These are phyloP conservation scores for Nicotiana paniculata DNA, from an alignment of 257 asterid species.

Conservation along the genomic window DNA sequence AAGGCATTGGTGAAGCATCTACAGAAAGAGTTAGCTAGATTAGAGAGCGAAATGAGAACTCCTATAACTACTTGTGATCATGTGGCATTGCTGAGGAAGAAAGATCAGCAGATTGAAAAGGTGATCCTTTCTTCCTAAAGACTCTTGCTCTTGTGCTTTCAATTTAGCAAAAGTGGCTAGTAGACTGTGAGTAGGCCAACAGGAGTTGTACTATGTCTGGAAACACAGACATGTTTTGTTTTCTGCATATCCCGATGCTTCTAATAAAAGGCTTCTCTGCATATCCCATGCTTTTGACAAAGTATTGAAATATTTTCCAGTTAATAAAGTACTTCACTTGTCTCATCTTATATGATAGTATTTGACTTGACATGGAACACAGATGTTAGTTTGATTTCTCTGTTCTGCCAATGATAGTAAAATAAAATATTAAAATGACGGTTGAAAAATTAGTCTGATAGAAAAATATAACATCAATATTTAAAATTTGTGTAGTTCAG, in stretches of 20 bases:
- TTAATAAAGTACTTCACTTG: background rate
- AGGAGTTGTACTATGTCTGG: background rate
- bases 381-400: background rate
- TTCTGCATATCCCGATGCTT: too few relatives aligned
- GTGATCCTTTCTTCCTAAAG: constrained; percentile 23
- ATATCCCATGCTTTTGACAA: background rate
- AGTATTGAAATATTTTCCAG: background rate
- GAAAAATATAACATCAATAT: background rate
- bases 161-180: background rate
- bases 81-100: constrained; percentile 64
- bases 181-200: background rate
- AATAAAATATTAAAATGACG: background rate
- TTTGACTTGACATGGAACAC: background rate
- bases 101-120: constrained; percentile 88
- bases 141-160: background rate
- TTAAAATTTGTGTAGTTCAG: background rate
- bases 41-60: constrained; percentile 81
- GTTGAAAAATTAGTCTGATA: background rate
- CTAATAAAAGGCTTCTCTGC: background rate
- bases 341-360: background rate
- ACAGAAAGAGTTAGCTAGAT: constrained; percentile 92
- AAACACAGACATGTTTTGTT: background rate
- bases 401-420: background rate
- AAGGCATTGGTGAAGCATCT: constrained; percentile 97
- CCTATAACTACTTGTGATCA: constrained; percentile 75